phyloP scores from a whole-genome alignment of 2,329 filamentous ascomycete species.

The Apiospora pterosperma region DNA sequence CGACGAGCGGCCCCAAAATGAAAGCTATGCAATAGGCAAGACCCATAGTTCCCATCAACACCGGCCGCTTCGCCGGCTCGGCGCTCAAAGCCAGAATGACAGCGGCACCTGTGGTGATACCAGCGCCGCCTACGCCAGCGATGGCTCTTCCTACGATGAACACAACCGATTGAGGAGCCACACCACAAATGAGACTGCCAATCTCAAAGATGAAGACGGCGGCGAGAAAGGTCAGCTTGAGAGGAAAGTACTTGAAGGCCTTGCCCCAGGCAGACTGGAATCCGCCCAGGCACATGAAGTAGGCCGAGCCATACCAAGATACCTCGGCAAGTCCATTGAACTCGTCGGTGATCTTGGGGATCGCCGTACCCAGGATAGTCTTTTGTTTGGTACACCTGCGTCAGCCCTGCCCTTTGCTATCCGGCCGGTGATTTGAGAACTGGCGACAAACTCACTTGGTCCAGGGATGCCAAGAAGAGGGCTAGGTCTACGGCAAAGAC shows the following conservation, averaged over 20 bases:
- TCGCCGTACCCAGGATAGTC: conserved; percentile 29
- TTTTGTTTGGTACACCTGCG: not conserved
- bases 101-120: conserved; percentile 21
- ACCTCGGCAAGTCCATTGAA: conserved; percentile 32
- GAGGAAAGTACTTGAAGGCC: conserved; percentile 28
- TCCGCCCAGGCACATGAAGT: conserved; percentile 27
- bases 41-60: not conserved
- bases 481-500: conserved; percentile 26
- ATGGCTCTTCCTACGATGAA: conserved; percentile 33
- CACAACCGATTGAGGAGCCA: conserved; percentile 25
- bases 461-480: conserved; percentile 31
- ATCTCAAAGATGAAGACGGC: conserved; percentile 34
- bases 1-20: not conserved
- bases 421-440: too few relatives aligned
- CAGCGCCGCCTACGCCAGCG: conserved; percentile 30
- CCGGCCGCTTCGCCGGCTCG: not conserved
- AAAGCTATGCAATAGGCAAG: not conserved
- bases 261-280: conserved; percentile 27
- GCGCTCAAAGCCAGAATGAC: not conserved
- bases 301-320: conserved; percentile 38
- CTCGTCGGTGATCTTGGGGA: conserved; percentile 28
- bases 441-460: conserved; percentile 22
- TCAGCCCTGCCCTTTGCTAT: too few relatives aligned
- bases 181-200: conserved; percentile 32
- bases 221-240: conserved; percentile 29